Evolutionary conservation across 331 rosid genomes (phyloP).

Genomic region (Erythrophleum ivorense): DNA sequence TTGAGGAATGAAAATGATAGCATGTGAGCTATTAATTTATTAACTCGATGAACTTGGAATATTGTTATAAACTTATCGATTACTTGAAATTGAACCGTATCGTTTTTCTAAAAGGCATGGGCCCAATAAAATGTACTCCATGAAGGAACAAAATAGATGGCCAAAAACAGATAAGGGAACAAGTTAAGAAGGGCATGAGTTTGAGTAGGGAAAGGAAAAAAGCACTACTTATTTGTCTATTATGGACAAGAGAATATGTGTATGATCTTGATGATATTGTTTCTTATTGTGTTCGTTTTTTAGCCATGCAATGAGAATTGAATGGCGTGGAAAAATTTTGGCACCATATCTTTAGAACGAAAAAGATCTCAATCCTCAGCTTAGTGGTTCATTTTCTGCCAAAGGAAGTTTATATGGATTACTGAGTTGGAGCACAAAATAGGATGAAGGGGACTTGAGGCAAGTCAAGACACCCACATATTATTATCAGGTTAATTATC

Average conservation of each 20-base stretch:
- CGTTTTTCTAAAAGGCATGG: neutral
- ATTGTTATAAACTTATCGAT: slow-evolving; percentile 2
- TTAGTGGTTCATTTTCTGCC: slow-evolving; percentile 31
- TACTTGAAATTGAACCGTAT: too few relatives aligned
- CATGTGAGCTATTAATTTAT: too few relatives aligned
- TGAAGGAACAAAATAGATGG: neutral
- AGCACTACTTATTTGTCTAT: slow-evolving; percentile 31
- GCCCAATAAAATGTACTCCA: neutral
- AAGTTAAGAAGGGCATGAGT: slow-evolving; percentile 19
- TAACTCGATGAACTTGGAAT: neutral
- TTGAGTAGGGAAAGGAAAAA: slow-evolving; percentile 32
- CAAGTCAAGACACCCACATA: slow-evolving; percentile 39
- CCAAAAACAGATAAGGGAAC: slow-evolving; percentile 22
- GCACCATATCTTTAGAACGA: slow-evolving; percentile 21
- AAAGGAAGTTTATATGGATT: slow-evolving; percentile 49
- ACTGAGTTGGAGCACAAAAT: slow-evolving; percentile 64
- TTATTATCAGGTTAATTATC: neutral
- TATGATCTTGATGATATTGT: slow-evolving; percentile 32
- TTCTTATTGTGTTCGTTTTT: slow-evolving; percentile 38
- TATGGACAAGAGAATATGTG: slow-evolving; percentile 18
- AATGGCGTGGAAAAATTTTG: slow-evolving; percentile 29
- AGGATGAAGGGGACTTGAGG: slow-evolving; percentile 32
- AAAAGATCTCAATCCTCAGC: slow-evolving; percentile 30
- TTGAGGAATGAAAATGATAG: too few relatives aligned
- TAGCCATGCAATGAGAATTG: slow-evolving; percentile 44